Evolutionary conservation across 495 filamentous ascomycete species (phyloP).

Genomic region (Aspergillus campestris): DNA sequence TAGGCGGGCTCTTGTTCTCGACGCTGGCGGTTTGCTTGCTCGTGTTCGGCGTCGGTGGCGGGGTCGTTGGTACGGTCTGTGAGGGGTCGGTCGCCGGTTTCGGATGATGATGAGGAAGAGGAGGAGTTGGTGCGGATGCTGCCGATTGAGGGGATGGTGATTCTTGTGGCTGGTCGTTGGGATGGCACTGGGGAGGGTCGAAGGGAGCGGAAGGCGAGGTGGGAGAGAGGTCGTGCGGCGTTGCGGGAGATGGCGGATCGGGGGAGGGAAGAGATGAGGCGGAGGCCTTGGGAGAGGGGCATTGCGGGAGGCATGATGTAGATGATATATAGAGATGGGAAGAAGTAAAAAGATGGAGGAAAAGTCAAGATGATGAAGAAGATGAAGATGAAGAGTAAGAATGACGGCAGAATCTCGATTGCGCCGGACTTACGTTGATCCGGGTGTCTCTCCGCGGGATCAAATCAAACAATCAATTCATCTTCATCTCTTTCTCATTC

Average conservation of each 20-base stretch:
- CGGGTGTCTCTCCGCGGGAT: conserved; percentile 14
- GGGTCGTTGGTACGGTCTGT: conserved; percentile 18
- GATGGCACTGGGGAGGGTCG: conserved; percentile 2
- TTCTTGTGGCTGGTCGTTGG: background rate
- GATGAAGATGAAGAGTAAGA: background rate
- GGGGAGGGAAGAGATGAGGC: conserved; percentile 9
- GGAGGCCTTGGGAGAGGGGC: conserved; percentile 8
- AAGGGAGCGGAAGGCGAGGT: conserved; percentile 1
- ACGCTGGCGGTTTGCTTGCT: conserved; percentile 23
- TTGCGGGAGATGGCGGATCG: conserved; percentile 7
- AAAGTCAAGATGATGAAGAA: background rate
- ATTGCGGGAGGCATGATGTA: conserved; percentile 6
- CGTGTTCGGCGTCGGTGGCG: conserved; percentile 22
- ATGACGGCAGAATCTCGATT: conserved; percentile 4
- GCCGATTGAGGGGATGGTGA: conserved; percentile 2
- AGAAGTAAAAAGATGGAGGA: conserved; percentile 3
- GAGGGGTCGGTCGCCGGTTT: conserved; percentile 14
- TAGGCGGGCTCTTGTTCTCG: conserved; percentile 59
- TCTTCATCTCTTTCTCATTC: background rate
- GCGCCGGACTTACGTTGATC: conserved; percentile 20
- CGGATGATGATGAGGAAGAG: conserved; percentile 8
- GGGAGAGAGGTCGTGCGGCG: conserved; percentile 13
- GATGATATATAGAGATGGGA: background rate
- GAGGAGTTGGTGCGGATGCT: conserved; percentile 24
- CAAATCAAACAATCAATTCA: background rate